These are phyloP conservation scores for Aspergillus terreus DNA, from an alignment of 2,329 filamentous ascomycete species.

Conservation along the genomic window DNA sequence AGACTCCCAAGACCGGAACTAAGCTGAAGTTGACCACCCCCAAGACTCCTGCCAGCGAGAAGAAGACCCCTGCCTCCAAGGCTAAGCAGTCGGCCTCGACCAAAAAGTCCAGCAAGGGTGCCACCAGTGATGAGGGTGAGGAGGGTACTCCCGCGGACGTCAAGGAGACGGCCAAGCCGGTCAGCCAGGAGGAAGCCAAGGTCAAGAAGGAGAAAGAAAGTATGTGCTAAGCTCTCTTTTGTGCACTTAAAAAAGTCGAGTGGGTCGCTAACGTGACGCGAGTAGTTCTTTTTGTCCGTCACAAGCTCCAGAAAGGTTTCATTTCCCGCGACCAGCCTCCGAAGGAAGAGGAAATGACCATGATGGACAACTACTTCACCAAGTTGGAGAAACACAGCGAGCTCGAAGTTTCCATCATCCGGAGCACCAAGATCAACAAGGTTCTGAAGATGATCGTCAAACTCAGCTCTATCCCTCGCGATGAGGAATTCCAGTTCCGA, in stretches of 20 bases:
- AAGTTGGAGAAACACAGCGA: constrained; percentile 79
- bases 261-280: constrained; percentile 13
- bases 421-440: constrained; percentile 95
- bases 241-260: background rate
- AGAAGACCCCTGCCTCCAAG: constrained; percentile 52
- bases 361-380: constrained; percentile 46
- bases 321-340: constrained; percentile 78
- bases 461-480: constrained; percentile 76
- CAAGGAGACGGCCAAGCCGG: constrained; percentile 49
- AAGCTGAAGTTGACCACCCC: constrained; percentile 52
- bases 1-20: constrained; percentile 61
- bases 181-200: constrained; percentile 53
- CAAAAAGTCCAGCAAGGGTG: constrained; percentile 58
- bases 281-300: constrained; percentile 81
- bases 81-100: constrained; percentile 51
- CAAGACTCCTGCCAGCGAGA: constrained; percentile 55
- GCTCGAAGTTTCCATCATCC: constrained; percentile 84
- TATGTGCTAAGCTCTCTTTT: constrained; percentile 24
- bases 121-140: constrained; percentile 54
- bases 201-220: constrained; percentile 58
- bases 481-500: constrained; percentile 88
- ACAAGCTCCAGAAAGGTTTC: constrained; percentile 92
- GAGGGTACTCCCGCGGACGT: constrained; percentile 57
- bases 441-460: constrained; percentile 93
- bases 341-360: constrained; percentile 64